These are phyloP conservation scores for Suillus fuscotomentosus DNA, from an alignment of 768 basidiomycete genomes.

Conservation along the genomic window DNA sequence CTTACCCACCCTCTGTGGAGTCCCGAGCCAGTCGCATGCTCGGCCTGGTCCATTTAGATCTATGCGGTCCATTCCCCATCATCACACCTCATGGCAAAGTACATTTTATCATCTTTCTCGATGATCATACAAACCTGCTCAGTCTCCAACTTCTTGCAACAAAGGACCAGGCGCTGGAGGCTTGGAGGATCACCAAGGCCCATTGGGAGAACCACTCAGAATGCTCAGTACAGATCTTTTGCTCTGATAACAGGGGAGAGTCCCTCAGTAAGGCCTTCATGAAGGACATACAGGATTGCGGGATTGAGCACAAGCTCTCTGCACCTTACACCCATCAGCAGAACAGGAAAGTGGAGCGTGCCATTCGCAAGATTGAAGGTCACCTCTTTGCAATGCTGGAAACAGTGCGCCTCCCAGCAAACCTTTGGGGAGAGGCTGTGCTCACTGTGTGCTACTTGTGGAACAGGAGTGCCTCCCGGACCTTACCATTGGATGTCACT, in stretches of 20 bases:
- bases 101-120: too few species aligned
- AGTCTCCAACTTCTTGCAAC: too few species aligned
- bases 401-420: accelerated
- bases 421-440: background rate
- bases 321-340: background rate
- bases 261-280: background rate
- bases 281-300: accelerated
- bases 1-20: too few species aligned
- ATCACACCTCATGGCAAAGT: too few species aligned
- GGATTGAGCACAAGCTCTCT: background rate
- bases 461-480: accelerated
- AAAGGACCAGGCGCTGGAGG: too few species aligned
- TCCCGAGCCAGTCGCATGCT: too few species aligned
- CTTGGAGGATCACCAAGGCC: too few species aligned
- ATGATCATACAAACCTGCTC: too few species aligned
- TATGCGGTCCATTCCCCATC: too few species aligned
- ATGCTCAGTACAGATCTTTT: background rate
- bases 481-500: accelerated
- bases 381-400: background rate
- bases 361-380: background rate
- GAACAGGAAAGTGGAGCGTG: background rate
- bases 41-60: too few species aligned
- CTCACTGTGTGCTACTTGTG: background rate
- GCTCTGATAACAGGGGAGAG: background rate
- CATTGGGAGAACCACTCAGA: background rate